A percentile compares a stretch with the other conserved stretches of the same genome.
These are phyloP conservation scores for Mikania micrantha DNA, from an alignment of 129 eudicot genomes.

Conservation along the genomic window DNA sequence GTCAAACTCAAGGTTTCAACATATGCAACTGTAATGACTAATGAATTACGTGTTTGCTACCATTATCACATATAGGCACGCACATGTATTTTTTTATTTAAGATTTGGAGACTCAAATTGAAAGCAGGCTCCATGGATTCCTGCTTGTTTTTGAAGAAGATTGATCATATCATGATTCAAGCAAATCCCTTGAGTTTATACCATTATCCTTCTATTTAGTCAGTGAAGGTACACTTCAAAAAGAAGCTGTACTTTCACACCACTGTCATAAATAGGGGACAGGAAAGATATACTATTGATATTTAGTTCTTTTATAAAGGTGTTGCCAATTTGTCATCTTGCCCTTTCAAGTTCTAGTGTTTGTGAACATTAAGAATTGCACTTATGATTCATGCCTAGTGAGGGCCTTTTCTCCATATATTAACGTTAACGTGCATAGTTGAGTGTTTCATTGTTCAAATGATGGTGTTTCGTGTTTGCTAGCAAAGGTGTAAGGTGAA, in stretches of 20 bases:
- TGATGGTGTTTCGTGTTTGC: not conserved
- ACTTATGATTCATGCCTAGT: not conserved
- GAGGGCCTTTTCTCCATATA: not conserved
- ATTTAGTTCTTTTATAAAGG: not conserved
- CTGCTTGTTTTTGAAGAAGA: not conserved
- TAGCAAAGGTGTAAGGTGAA: not conserved
- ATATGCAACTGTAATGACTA: too few species aligned
- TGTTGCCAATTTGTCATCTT: not conserved
- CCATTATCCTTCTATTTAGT: not conserved
- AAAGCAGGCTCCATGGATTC: constrained; percentile 3
- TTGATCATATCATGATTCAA: not conserved
- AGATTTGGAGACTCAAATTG: not conserved
- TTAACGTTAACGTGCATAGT: not conserved
- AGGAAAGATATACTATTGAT: not conserved
- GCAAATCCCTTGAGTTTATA: not conserved
- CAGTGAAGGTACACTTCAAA: not conserved
- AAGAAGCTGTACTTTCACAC: not conserved
- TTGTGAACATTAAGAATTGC: not conserved
- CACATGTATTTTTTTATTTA: not conserved
- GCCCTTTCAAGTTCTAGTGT: not conserved
- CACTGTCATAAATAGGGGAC: not conserved
- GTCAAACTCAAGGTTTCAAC: too few species aligned
- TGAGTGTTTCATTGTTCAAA: not conserved
- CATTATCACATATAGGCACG: not conserved
- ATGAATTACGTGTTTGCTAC: too few species aligned